Conservation (phyloP, 179 eudicot species). For the Patellifolia procumbens region DNA sequence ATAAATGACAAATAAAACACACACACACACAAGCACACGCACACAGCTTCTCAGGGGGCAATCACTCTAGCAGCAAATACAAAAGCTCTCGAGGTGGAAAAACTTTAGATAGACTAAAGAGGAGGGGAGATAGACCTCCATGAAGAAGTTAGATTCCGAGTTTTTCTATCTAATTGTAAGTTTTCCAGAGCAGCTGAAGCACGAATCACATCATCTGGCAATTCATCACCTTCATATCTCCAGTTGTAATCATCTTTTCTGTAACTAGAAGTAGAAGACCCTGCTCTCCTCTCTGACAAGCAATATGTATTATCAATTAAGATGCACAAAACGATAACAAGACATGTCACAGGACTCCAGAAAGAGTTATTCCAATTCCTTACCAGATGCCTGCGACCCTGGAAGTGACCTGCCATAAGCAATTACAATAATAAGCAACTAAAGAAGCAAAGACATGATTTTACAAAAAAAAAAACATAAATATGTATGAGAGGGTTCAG, state of each 20-base stretch:
- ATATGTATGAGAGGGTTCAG: neutral
- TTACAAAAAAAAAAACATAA: slow-evolving; percentile 8
- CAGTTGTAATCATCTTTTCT: slow-evolving; percentile 85
- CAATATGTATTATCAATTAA: slow-evolving; percentile 15
- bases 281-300: slow-evolving; percentile 73
- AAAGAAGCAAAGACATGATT: neutral
- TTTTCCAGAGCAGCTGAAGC: slow-evolving; percentile 87
- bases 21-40: no score
- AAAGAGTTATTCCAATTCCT: slow-evolving; percentile 21
- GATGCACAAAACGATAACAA: neutral
- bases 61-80: neutral
- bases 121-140: slow-evolving; percentile 66
- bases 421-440: slow-evolving; percentile 12
- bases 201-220: slow-evolving; percentile 71
- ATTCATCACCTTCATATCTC: slow-evolving; percentile 79
- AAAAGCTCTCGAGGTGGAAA: slow-evolving; percentile 2
- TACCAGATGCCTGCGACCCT: slow-evolving; percentile 82
- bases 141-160: slow-evolving; percentile 79
- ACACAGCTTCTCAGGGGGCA: neutral
- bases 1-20: neutral
- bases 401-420: slow-evolving; percentile 58
- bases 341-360: slow-evolving; percentile 6
- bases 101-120: neutral
- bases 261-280: slow-evolving; percentile 73
- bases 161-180: slow-evolving; percentile 90